Evolutionary conservation across 169 alveolate genomes (phyloP).

Genomic region (Babesia ovis): DNA sequence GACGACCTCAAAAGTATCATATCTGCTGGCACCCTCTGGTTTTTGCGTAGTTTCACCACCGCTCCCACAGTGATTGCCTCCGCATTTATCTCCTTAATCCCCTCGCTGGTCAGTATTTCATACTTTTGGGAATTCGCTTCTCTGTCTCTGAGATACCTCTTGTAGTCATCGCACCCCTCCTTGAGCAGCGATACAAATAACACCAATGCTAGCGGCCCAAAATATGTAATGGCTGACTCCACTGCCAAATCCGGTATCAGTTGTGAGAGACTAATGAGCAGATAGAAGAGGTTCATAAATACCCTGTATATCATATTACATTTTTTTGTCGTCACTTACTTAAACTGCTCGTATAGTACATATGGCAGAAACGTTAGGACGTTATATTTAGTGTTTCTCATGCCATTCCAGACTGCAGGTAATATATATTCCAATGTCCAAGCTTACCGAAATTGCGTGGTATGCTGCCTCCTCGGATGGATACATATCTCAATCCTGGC

Average conservation of each 20-base stretch:
- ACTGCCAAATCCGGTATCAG: slow-evolving; percentile 89
- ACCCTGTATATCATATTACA: slow-evolving; percentile 30
- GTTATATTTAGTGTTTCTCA: slow-evolving; percentile 89
- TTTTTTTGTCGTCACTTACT: slow-evolving; percentile 25
- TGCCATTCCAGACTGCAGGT: slow-evolving; percentile 75
- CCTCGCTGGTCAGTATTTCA: slow-evolving; percentile 69
- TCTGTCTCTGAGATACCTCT: slow-evolving; percentile 79
- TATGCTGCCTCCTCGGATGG: slow-evolving; percentile 73
- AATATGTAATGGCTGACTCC: slow-evolving; percentile 93
- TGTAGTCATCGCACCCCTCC: slow-evolving; percentile 95
- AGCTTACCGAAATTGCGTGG: slow-evolving; percentile 74
- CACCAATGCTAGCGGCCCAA: slow-evolving; percentile 94
- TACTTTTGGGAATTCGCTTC: slow-evolving; percentile 82
- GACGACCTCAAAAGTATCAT: slow-evolving; percentile 84
- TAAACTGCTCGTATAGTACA: slow-evolving; percentile 90
- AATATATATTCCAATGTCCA: not conserved
- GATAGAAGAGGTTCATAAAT: slow-evolving; percentile 92
- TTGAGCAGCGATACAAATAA: slow-evolving; percentile 87
- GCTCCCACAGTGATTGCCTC: slow-evolving; percentile 90
- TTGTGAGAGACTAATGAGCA: slow-evolving; percentile 90
- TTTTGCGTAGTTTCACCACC: slow-evolving; percentile 84
- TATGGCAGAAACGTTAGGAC: slow-evolving; percentile 88
- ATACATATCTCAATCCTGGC: slow-evolving; percentile 70
- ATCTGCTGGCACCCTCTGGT: slow-evolving; percentile 98
- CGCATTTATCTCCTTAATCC: slow-evolving; percentile 80